These are phyloP conservation scores for Metschnikowia hibisci DNA, from an alignment of 805 yeast genomes.

Conservation along the genomic window DNA sequence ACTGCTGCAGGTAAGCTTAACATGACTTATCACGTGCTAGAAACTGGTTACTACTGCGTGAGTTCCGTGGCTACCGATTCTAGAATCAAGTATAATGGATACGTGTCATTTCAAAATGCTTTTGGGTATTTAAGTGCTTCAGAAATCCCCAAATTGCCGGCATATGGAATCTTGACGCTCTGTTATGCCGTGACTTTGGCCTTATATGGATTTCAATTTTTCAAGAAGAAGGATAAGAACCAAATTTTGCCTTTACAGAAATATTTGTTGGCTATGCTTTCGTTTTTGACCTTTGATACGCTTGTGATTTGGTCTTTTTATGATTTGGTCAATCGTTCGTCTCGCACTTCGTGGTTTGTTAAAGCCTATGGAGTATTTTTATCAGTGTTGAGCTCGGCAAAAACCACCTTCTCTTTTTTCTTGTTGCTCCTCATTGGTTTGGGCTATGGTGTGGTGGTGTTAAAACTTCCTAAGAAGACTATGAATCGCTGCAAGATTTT, in stretches of 20 bases:
- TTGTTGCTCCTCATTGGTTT: constrained; percentile 77
- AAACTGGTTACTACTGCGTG: constrained; percentile 91
- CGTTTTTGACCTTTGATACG: constrained; percentile 78
- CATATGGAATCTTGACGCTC: constrained; percentile 81
- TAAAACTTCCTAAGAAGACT: constrained; percentile 67
- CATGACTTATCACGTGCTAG: constrained; percentile 57
- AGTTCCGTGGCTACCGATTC: constrained; percentile 54
- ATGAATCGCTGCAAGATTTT: constrained; percentile 59
- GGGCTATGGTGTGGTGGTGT: constrained; percentile 93
- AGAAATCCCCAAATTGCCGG: constrained; percentile 86
- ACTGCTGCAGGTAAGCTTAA: constrained; percentile 56
- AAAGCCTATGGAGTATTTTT: constrained; percentile 69
- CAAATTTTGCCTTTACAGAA: constrained; percentile 88
- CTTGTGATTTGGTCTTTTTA: constrained; percentile 88
- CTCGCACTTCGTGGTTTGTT: constrained; percentile 53
- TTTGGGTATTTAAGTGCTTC: constrained; percentile 86
- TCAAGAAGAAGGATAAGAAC: constrained; percentile 66
- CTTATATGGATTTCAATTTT: constrained; percentile 81
- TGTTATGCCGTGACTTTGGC: constrained; percentile 78
- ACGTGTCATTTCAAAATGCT: constrained; percentile 84
- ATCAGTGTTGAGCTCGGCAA: constrained; percentile 73
- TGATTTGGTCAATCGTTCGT: constrained; percentile 67
- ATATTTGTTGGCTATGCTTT: constrained; percentile 81
- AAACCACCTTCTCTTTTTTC: constrained; percentile 85
- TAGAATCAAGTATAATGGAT: constrained; percentile 51